Evolutionary conservation across 345 rosid genomes (phyloP).

Genomic region (Dipteronia dyeriana): DNA sequence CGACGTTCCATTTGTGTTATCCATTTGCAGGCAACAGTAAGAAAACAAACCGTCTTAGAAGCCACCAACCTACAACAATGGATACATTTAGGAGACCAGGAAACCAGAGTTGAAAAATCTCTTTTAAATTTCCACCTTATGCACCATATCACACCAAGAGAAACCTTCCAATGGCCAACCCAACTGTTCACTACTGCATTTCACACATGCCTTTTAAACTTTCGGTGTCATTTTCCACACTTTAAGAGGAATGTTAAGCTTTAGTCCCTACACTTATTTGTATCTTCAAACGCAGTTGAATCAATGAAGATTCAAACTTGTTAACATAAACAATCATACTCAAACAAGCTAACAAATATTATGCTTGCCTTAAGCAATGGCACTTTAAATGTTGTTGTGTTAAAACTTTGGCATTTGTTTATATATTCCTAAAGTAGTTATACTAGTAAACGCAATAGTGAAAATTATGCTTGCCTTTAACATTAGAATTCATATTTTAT

Average conservation of each 20-base stretch:
- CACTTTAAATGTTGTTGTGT: not conserved
- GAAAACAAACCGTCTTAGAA: not conserved
- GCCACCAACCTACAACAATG: not conserved
- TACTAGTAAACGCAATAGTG: not conserved
- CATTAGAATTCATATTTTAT: not conserved
- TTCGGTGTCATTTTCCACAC: not conserved
- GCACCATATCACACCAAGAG: not conserved
- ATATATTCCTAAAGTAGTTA: not conserved
- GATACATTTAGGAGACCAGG: not conserved
- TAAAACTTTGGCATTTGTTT: not conserved
- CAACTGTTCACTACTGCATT: not conserved
- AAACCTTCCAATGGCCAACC: not conserved
- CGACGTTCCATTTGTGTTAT: not conserved
- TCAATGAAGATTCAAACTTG: not conserved
- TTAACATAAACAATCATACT: not conserved
- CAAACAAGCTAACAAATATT: not conserved
- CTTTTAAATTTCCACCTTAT: not conserved
- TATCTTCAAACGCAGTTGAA: not conserved
- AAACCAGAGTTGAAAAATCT: not conserved
- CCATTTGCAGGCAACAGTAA: not conserved
- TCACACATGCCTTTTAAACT: not conserved
- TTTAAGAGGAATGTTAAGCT: not conserved
- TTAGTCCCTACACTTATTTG: not conserved
- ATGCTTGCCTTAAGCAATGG: conserved; percentile 1
- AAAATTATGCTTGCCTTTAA: not conserved